phyloP scores from a whole-genome alignment of 106 monocot species.

The Hemerocallis citrina region DNA sequence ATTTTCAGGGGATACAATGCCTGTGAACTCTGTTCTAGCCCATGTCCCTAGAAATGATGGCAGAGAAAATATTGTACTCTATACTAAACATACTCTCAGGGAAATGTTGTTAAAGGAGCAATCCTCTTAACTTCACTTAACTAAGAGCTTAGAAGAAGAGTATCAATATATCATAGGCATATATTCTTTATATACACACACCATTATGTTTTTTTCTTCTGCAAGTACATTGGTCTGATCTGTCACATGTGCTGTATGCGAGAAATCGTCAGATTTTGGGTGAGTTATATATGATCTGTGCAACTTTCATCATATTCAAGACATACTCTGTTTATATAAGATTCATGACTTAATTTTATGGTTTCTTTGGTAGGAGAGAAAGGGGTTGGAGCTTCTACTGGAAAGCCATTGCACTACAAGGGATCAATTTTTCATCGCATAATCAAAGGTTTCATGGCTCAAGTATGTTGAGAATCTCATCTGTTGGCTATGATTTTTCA shows the following conservation, averaged over 20 bases:
- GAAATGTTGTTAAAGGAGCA: no score
- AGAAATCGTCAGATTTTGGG: no score
- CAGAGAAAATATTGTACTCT: no score
- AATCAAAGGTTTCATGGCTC: conserved; percentile 40
- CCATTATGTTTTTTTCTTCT: background rate
- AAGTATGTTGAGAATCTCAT: conserved; percentile 18
- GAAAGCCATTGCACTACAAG: conserved; percentile 33
- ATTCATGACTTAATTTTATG: background rate
- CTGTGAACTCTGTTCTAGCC: no score
- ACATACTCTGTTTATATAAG: background rate
- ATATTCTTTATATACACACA: background rate
- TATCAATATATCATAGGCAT: background rate
- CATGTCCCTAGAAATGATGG: no score
- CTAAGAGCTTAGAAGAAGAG: no score
- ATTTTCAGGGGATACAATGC: no score
- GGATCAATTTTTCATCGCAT: conserved; percentile 43
- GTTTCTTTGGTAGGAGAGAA: conserved; percentile 23
- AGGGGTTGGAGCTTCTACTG: conserved; percentile 29
- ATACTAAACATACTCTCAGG: no score
- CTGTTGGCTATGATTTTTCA: background rate
- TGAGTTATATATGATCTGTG: no score
- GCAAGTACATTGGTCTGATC: no score
- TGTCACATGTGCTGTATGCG: no score
- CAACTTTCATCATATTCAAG: background rate
- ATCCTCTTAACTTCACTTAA: no score